phyloP scores from a whole-genome alignment of 805 yeast genomes.

The Candida railenensis region DNA sequence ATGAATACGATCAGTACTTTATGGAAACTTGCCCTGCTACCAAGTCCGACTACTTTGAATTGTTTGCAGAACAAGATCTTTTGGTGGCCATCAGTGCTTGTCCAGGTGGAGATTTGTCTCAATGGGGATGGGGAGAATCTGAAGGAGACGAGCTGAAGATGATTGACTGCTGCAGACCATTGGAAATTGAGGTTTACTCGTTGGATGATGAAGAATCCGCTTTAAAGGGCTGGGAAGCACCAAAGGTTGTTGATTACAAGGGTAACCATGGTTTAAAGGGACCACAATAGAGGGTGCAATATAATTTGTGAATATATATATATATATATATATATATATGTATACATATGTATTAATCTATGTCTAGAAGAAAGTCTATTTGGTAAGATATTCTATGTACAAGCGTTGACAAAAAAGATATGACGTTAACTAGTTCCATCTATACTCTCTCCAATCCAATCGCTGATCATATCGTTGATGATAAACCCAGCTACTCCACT shows the following conservation, averaged over 20 bases:
- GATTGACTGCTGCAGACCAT: constrained; percentile 62
- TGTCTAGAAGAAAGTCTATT: too few relatives aligned
- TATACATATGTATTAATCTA: not conserved
- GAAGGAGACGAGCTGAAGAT: constrained; percentile 47
- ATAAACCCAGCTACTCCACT: constrained; percentile 45
- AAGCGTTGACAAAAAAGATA: too few relatives aligned
- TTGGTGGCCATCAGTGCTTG: constrained; percentile 65
- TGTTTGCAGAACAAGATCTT: constrained; percentile 65
- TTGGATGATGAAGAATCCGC: constrained; percentile 44
- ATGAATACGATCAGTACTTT: constrained; percentile 63
- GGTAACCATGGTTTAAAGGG: constrained; percentile 54
- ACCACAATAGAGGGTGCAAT: not conserved
- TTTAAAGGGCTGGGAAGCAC: constrained; percentile 50
- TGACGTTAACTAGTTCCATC: constrained; percentile 44
- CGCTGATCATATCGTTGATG: constrained; percentile 40
- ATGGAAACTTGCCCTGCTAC: constrained; percentile 71
- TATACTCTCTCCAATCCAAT: constrained; percentile 45
- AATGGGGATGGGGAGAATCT: constrained; percentile 72
- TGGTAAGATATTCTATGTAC: constrained; percentile 1
- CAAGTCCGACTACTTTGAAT: constrained; percentile 59
- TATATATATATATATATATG: not conserved
- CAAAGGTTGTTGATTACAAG: constrained; percentile 49
- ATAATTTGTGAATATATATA: not conserved
- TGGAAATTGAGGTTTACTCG: constrained; percentile 60
- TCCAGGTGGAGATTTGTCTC: constrained; percentile 68